A percentile compares a stretch with the other conserved stretches of the same genome.
Evolutionary conservation across 352 stramenopile genomes (phyloP).

Genomic region (Plasmopara muralis): DNA sequence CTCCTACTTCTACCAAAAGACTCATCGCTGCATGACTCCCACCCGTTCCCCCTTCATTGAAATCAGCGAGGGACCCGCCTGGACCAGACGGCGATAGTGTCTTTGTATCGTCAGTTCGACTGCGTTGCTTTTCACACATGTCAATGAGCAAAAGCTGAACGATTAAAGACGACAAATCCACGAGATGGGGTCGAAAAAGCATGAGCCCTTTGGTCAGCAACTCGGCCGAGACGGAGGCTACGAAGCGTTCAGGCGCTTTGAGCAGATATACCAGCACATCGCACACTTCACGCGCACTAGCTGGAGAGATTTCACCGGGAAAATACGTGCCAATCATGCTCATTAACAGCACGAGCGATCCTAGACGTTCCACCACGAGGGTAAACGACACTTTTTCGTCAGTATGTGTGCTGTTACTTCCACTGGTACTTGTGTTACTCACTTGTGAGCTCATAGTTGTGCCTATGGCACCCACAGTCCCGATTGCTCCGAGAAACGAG

Average conservation of each 20-base stretch:
- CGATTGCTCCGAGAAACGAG: constrained; percentile 20
- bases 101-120: constrained; percentile 15
- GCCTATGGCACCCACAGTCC: constrained; percentile 12
- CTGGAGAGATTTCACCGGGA: constrained; percentile 71
- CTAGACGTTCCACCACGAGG: constrained; percentile 47
- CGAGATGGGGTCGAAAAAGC: constrained; percentile 75
- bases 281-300: constrained; percentile 69
- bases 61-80: constrained; percentile 31
- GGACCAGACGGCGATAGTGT: constrained; percentile 15
- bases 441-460: constrained; percentile 13
- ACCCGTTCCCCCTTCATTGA: constrained; percentile 8
- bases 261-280: constrained; percentile 69
- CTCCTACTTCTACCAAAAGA: constrained; percentile 70
- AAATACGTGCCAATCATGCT: constrained; percentile 86
- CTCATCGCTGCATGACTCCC: constrained; percentile 69
- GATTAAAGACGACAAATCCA: constrained; percentile 73
- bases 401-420: constrained; percentile 10
- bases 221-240: constrained; percentile 66
- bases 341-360: constrained; percentile 68
- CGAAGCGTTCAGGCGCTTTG: constrained; percentile 40
- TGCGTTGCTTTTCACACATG: constrained; percentile 64
- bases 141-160: constrained; percentile 66
- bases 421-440: constrained; percentile 22
- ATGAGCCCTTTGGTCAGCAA: constrained; percentile 77
- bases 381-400: constrained; percentile 25